A percentile compares a stretch with the other conserved stretches of the same genome.
phyloP scores from a whole-genome alignment of 305 asterid species.

The Plantago coronopus region DNA sequence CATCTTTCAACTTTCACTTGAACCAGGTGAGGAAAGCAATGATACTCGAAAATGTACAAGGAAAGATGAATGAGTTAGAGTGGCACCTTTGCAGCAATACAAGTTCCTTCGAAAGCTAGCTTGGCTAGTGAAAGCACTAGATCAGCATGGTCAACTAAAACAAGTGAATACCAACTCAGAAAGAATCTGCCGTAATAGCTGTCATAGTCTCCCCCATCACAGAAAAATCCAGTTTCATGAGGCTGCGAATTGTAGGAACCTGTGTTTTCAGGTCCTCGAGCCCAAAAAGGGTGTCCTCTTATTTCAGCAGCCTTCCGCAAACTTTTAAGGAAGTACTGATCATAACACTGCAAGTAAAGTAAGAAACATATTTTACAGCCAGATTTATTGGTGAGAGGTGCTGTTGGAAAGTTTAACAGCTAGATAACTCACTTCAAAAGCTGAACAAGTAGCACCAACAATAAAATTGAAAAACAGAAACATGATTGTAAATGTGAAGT shows the following conservation, averaged over 20 bases:
- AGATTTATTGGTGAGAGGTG: too few species aligned
- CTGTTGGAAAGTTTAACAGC: too few species aligned
- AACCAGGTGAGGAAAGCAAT: not conserved
- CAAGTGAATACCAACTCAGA: conserved; percentile 68
- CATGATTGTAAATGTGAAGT: too few species aligned
- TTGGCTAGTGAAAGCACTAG: conserved; percentile 64
- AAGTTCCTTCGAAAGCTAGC: conserved; percentile 71
- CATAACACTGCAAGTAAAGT: conserved; percentile 61
- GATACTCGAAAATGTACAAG: not conserved
- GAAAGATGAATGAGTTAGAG: not conserved
- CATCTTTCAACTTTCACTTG: not conserved
- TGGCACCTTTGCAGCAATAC: conserved; percentile 58
- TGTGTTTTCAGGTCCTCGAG: conserved; percentile 61
- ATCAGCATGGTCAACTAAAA: conserved; percentile 66
- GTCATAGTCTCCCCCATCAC: conserved; percentile 78
- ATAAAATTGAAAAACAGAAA: too few species aligned
- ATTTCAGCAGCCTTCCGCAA: conserved; percentile 64
- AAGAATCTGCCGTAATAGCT: conserved; percentile 69
- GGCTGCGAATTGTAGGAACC: conserved; percentile 76
- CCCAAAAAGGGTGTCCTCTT: conserved; percentile 67
- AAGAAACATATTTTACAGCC: conserved; percentile 8
- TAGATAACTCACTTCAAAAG: not conserved
- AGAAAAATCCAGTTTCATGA: conserved; percentile 67
- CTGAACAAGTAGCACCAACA: too few species aligned
- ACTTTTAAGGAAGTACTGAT: conserved; percentile 59